Percentiles rank a stretch among this genome's conserved stretches.
Conservation (phyloP, 129 eudicot species). For the Artemisia annua region DNA sequence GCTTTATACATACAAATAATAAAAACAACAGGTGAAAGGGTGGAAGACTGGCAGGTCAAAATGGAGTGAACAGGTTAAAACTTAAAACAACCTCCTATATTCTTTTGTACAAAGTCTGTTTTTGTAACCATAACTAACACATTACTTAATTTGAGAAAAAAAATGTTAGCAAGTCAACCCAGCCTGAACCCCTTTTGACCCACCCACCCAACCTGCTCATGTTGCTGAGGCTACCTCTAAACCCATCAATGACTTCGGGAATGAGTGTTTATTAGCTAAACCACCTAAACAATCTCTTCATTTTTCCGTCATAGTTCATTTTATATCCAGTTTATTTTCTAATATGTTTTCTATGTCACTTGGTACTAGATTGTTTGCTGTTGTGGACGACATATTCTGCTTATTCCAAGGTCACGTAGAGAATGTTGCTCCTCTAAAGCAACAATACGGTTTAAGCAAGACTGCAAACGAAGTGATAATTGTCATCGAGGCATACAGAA, state of each 20-base stretch:
- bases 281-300: background rate
- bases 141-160: too few relatives aligned
- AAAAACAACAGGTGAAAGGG: too few relatives aligned
- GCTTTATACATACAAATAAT: too few relatives aligned
- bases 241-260: background rate
- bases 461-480: constrained; percentile 78
- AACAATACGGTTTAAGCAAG: constrained; percentile 89
- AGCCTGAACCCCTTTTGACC: too few relatives aligned
- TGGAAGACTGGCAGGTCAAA: too few relatives aligned
- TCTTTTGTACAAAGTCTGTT: too few relatives aligned
- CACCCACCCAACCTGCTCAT: too few relatives aligned
- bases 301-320: background rate
- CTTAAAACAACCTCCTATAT: too few relatives aligned
- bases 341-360: background rate
- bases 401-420: constrained; percentile 95
- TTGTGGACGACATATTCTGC: constrained; percentile 96
- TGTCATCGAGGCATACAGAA: constrained; percentile 76
- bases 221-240: background rate
- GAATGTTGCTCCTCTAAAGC: constrained; percentile 84
- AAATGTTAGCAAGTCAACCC: too few relatives aligned
- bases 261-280: constrained; percentile 1
- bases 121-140: too few relatives aligned
- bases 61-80: too few relatives aligned
- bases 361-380: constrained; percentile 74
- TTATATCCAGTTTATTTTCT: too few relatives aligned